A percentile compares a stretch with the other conserved stretches of the same genome.
These are phyloP conservation scores for Fraxinus quadrangulata DNA, from an alignment of 257 asterid genomes.

Conservation along the genomic window DNA sequence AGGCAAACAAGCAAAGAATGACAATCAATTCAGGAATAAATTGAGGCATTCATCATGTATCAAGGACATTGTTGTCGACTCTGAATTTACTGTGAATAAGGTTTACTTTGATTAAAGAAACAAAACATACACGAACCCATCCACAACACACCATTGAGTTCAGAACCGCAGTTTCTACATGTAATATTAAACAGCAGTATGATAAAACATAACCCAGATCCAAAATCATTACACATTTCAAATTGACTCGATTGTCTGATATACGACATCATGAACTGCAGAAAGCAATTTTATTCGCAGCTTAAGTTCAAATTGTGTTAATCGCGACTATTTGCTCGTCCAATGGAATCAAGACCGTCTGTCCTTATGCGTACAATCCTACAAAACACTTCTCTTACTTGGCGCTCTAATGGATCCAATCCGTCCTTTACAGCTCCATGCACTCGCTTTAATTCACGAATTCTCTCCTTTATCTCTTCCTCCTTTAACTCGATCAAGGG, in stretches of 20 bases:
- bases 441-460: slow-evolving; percentile 56
- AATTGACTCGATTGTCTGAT: background rate
- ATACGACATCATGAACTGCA: background rate
- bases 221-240: slow-evolving; percentile 31
- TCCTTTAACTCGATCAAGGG: slow-evolving; percentile 72
- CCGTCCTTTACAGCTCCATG: slow-evolving; percentile 58
- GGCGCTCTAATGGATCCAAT: slow-evolving; percentile 79
- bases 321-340: slow-evolving; percentile 38
- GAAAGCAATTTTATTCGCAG: background rate
- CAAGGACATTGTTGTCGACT: background rate
- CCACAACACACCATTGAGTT: background rate
- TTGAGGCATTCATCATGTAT: too few species aligned
- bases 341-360: slow-evolving; percentile 58
- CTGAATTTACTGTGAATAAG: background rate
- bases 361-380: slow-evolving; percentile 77
- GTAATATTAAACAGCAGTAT: background rate
- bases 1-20: slow-evolving; percentile 15
- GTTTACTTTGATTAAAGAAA: background rate
- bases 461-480: slow-evolving; percentile 61
- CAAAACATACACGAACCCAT: background rate
- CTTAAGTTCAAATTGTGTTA: slow-evolving; percentile 25
- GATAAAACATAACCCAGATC: background rate
- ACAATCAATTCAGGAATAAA: background rate
- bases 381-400: slow-evolving; percentile 77
- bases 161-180: background rate